phyloP scores from a whole-genome alignment of 306 rosid species.

The Prunus fruticosa region DNA sequence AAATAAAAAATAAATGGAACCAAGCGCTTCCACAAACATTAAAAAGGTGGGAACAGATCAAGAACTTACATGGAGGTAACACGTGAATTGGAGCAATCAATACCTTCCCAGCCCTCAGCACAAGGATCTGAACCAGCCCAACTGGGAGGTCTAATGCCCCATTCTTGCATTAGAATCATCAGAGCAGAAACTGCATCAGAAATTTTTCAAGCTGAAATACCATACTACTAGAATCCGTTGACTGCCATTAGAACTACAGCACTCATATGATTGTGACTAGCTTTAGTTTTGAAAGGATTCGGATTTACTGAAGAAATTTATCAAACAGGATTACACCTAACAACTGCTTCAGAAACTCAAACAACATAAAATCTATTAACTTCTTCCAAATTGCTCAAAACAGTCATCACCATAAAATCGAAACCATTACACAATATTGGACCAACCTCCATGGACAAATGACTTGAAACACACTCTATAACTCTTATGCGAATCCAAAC shows the following conservation, averaged over 20 bases:
- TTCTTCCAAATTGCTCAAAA: no score
- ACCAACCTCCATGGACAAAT: neutral
- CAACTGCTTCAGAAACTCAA: no score
- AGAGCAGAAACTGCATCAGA: conserved; percentile 10
- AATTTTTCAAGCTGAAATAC: neutral
- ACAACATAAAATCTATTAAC: no score
- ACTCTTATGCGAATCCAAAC: neutral
- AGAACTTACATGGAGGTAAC: conserved; percentile 19
- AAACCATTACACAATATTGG: neutral
- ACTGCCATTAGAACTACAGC: no score
- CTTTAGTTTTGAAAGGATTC: no score
- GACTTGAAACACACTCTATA: neutral
- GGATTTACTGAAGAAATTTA: no score
- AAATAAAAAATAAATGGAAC: no score
- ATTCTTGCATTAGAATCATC: conserved; percentile 10
- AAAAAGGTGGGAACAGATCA: neutral
- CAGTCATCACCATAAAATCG: neutral
- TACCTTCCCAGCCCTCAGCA: conserved; percentile 19
- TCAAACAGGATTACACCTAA: no score
- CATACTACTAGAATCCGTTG: no score
- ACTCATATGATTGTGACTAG: no score
- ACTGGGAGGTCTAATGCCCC: conserved; percentile 2
- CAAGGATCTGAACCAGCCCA: conserved; percentile 16
- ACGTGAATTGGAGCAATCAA: conserved; percentile 3
- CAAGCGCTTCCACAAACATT: neutral